Evolutionary conservation across 345 rosid species (phyloP), one percentile per base, ranked within the genome.

Genomic region (Hirschfeldia incana): DNA sequence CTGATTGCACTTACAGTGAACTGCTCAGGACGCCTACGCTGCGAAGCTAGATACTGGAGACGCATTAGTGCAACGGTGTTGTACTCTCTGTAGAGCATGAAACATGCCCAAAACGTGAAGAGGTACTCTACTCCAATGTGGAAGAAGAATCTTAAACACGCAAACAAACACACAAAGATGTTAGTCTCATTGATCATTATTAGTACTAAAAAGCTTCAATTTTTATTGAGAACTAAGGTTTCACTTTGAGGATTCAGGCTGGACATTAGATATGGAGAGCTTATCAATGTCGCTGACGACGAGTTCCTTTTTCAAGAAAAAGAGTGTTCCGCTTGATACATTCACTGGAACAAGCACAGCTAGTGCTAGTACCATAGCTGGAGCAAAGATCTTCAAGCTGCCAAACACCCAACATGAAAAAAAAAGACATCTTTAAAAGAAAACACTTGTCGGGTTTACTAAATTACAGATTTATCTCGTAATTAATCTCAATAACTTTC

Each of bases 231-330:
- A 77, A 39, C 64, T 17, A 61, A 70, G 11, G 79, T 78, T 70
- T 79, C 70, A 91, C 98, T 92, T 89, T 62, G 80, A 63, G 77
- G 99, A 95, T 80, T 84, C 63, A 27, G 98, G 93, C 26, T 74
- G 91, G 63, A 95, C 98, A 75, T 95, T 95, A 12, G 99, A 95
- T 78, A 95, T 90, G 0, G 99, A 95, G 62, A 95, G 94, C 86
- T 87, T 95, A 81, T 95, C 99, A 16, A 95, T 95, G 82, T 93
- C 78, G 81, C 97, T 95, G 72, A 90, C 86, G 5, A 93, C 98
- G 77, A 95, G 84, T 62, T 95, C 98, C 67, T 87, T 93, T 84
- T 83, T 85, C 74, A 95, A 83, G 79, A 93, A 89, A 78, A 83
- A 89, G 11, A 95, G 80, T 3, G 94, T 93, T 46, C 93, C 98